Conservation (phyloP, 2,329 filamentous ascomycete species). For the Paecilomyces variotii region DNA sequence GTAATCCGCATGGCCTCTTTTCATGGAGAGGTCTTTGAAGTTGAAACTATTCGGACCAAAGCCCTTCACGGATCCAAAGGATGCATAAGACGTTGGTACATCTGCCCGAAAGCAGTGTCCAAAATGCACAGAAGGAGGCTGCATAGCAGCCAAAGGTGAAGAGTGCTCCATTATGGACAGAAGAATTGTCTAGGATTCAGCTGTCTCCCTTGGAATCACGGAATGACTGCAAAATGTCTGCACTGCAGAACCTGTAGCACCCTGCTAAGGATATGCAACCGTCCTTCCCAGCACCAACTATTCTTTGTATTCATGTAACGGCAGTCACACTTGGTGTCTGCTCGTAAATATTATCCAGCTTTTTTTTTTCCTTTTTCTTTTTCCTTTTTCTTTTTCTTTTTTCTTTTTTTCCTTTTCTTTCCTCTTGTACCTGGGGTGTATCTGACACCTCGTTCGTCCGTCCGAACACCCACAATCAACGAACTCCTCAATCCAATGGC, state of each 20-base stretch:
- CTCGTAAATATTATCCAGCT: neutral
- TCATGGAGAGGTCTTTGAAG: constrained; percentile 68
- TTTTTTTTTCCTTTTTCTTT: neutral
- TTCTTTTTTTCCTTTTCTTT: neutral
- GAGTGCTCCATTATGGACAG: constrained; percentile 71
- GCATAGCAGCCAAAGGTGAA: constrained; percentile 89
- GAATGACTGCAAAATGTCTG: constrained; percentile 1
- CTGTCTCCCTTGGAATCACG: constrained; percentile 2
- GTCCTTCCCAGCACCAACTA: neutral
- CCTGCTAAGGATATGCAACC: neutral
- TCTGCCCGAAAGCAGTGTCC: constrained; percentile 56
- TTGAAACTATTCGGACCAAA: constrained; percentile 62
- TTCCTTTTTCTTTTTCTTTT: neutral
- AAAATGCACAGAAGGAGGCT: constrained; percentile 58
- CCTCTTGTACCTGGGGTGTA: neutral
- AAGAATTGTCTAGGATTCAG: constrained; percentile 7
- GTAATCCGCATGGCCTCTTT: constrained; percentile 62
- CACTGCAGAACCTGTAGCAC: neutral
- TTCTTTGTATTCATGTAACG: neutral
- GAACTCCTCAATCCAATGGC: constrained; percentile 1
- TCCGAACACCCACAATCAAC: neutral
- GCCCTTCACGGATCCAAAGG: constrained; percentile 45
- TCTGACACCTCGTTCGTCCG: neutral
- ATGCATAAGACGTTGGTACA: constrained; percentile 44
- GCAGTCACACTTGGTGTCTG: neutral